A percentile compares a stretch with the other conserved stretches of the same genome.
Evolutionary conservation across 176 grass and related monocot species (phyloP).

Genomic region (Eleusine coracana): DNA sequence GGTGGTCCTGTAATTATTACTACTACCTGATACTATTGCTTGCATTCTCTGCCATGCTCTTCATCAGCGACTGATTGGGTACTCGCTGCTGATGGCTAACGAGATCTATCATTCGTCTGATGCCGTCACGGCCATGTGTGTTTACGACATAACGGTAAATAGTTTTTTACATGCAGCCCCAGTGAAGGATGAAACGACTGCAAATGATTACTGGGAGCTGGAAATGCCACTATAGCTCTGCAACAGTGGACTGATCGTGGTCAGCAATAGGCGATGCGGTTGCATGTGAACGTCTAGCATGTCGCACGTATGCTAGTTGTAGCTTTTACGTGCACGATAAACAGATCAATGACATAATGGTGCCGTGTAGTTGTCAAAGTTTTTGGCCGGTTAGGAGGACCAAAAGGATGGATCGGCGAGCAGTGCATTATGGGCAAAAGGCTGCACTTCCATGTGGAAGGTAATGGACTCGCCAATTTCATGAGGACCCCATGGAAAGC

Average conservation of each 20-base stretch:
- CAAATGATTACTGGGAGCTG: not conserved
- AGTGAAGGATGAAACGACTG: not conserved
- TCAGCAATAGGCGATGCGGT: not conserved
- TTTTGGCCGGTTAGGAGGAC: conserved; percentile 11
- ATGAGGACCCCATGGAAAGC: not conserved
- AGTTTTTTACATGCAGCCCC: not conserved
- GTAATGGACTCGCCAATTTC: not conserved
- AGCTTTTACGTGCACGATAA: conserved; percentile 45
- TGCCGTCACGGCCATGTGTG: not conserved
- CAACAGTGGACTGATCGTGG: not conserved
- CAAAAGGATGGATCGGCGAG: conserved; percentile 15
- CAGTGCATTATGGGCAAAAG: conserved; percentile 4
- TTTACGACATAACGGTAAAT: not conserved
- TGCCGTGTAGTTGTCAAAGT: not conserved
- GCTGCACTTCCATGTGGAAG: conserved; percentile 24
- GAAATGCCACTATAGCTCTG: not conserved
- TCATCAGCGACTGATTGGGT: not conserved
- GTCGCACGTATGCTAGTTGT: not conserved
- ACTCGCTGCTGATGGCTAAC: not conserved
- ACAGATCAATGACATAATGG: conserved; percentile 8
- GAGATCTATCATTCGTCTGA: not conserved
- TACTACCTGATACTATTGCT: not conserved
- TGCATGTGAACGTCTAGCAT: not conserved
- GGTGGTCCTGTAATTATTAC: not conserved
- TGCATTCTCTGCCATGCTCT: not conserved